Base-by-base conservation (phyloP, 306 rosid species). In the Pyrus betulifolia region DNA sequence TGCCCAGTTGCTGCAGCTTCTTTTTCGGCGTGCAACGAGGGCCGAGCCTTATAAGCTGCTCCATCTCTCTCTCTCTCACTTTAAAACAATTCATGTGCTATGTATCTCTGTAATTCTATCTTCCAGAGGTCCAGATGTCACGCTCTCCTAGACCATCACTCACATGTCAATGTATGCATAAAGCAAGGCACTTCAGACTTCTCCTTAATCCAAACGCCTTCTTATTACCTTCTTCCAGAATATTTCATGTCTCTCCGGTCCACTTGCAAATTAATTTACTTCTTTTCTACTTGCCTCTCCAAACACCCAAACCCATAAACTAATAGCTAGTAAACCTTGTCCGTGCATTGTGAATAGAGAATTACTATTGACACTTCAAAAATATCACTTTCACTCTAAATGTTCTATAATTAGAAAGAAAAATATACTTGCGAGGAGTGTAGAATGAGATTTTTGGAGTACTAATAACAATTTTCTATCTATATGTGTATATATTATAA, bases 121-220 rank as follows among this genome's bases (percentile, higher is more conserved):
- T 70, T 57, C 71, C 85, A 35, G 28, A 58, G 25, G 63, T 58
- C 28, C 23, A n/a, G 14, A 23, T 17, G 27, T 72, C 84, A 76
- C 76, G 72, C 65, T 42, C 40, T 79, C 74, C 84, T 52, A 55
- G 80, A 62, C 66, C 78, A 51, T 52, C 54, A 51, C n/a, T 69
- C 91, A 85, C 88, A 88, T 87, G 96, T 57, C 74, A 28, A n/a
- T 88, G 93, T 87, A 79, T 30, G 81, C 88, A 76, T 80, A 88
- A 90, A 88, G 88, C 74, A 33, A 76, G 84, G 87, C 91, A 88
- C 33, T 84, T 69, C 78, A 74, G 75, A 82, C 68, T 78, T 77
- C 83, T 83, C 80, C 80, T 27, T 60, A 84, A 81, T 76, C 84
- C 68, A 49, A 31, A 51, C 73, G 81, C 79, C 76, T 66, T 42